Conservation (phyloP, 2,329 filamentous ascomycete genomes). For the Colletotrichum scovillei region DNA sequence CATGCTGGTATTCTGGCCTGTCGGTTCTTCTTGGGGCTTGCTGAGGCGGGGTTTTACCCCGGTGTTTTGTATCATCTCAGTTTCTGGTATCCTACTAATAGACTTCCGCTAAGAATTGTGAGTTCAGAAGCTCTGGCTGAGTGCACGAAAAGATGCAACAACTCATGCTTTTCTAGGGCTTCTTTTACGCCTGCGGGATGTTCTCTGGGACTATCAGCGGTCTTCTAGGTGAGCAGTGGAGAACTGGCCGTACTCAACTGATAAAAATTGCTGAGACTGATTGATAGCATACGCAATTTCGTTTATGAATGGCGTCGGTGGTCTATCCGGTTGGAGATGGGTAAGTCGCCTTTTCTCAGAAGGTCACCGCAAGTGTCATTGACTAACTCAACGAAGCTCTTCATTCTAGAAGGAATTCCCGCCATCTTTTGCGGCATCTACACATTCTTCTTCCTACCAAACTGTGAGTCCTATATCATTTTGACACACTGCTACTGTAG, state of each 20-base stretch:
- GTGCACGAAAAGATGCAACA: not conserved
- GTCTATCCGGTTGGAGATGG: conserved; percentile 43
- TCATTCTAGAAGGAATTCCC: conserved; percentile 42
- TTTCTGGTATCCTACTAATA: conserved; percentile 47
- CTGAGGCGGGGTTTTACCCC: conserved; percentile 45
- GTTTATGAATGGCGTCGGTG: conserved; percentile 41
- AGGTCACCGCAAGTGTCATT: too few relatives aligned
- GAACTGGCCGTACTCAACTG: too few relatives aligned
- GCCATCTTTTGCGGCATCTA: conserved; percentile 40
- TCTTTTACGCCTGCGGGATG: conserved; percentile 47
- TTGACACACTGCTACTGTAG: too few relatives aligned
- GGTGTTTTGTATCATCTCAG: conserved; percentile 43
- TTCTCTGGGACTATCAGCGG: conserved; percentile 47
- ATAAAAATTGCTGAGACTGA: not conserved
- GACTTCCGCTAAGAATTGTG: conserved; percentile 45
- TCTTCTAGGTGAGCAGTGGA: conserved; percentile 34
- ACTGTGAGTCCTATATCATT: conserved; percentile 34
- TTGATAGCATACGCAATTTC: conserved; percentile 41
- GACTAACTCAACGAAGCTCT: conserved; percentile 31
- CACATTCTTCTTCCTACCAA: conserved; percentile 40
- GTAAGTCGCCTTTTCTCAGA: conserved; percentile 1
- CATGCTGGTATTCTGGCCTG: conserved; percentile 42
- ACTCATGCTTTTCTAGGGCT: conserved; percentile 36
- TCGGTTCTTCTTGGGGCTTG: conserved; percentile 42
- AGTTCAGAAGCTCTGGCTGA: not conserved